Conservation (phyloP, 148 eudicot genomes). For the Heliamphora exappendiculata region DNA sequence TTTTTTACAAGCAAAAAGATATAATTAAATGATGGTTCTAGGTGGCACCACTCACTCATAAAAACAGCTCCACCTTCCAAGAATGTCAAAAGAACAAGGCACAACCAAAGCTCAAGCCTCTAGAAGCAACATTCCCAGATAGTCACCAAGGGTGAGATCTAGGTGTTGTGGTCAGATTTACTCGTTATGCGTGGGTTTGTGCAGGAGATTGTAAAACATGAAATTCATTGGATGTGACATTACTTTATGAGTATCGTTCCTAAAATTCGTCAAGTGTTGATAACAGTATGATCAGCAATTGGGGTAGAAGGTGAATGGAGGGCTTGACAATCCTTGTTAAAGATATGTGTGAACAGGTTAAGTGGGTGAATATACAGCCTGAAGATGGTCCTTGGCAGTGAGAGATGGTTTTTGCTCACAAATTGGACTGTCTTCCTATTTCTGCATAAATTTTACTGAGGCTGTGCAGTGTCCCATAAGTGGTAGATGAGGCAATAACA, state of each 20-base stretch:
- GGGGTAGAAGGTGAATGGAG: not conserved
- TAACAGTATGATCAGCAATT: not conserved
- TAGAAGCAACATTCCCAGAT: not conserved
- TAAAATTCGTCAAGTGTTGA: not conserved
- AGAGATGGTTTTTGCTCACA: not conserved
- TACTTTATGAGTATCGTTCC: too few relatives aligned
- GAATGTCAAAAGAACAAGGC: too few relatives aligned
- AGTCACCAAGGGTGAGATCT: not conserved
- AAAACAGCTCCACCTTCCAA: too few relatives aligned
- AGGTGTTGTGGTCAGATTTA: not conserved
- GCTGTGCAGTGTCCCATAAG: not conserved
- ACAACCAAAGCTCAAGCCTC: not conserved
- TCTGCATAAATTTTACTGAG: not conserved
- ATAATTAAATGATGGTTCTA: too few relatives aligned
- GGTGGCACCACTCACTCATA: too few relatives aligned
- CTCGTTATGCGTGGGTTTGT: not conserved
- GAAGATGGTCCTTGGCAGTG: not conserved
- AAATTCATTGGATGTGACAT: too few relatives aligned
- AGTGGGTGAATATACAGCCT: too few relatives aligned
- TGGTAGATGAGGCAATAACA: not conserved
- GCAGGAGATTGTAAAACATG: too few relatives aligned
- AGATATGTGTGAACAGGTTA: not conserved
- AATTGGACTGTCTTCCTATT: not conserved
- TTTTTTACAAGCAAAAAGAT: too few relatives aligned
- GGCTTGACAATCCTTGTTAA: not conserved